Conservation (phyloP, 805 yeast species). For the Yarrowia sp. region DNA sequence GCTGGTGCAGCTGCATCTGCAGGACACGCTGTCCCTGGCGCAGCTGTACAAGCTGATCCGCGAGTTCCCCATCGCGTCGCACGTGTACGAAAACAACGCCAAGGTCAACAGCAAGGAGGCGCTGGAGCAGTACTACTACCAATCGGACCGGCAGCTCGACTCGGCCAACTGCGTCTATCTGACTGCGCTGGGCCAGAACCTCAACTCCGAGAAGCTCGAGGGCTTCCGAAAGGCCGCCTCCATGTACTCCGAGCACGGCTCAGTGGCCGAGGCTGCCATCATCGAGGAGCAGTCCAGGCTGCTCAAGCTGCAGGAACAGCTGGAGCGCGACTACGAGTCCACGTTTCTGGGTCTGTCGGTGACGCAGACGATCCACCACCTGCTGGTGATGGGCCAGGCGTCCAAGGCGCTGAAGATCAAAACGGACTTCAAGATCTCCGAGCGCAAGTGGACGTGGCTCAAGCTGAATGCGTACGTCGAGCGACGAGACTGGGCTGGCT, state of each 20-base stretch:
- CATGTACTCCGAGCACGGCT: constrained; percentile 38
- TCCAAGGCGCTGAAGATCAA: constrained; percentile 49
- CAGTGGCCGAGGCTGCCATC: constrained; percentile 39
- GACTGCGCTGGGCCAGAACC: constrained; percentile 30
- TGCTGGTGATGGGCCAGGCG: constrained; percentile 51
- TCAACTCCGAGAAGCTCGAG: constrained; percentile 32
- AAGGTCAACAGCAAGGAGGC: constrained; percentile 40
- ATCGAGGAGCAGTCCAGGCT: constrained; percentile 49
- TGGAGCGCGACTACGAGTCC: constrained; percentile 44
- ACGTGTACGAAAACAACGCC: constrained; percentile 43
- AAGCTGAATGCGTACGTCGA: constrained; percentile 50
- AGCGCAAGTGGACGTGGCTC: constrained; percentile 54
- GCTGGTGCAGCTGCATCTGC: constrained; percentile 55
- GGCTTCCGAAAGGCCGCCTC: constrained; percentile 39
- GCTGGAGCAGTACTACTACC: constrained; percentile 57
- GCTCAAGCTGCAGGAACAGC: constrained; percentile 45
- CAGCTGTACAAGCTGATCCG: constrained; percentile 68
- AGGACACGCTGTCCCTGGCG: constrained; percentile 55
- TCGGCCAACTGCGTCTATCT: constrained; percentile 45
- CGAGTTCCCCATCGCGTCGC: constrained; percentile 45
- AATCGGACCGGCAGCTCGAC: constrained; percentile 57
- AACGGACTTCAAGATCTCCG: constrained; percentile 56
- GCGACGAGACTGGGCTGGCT: constrained; percentile 52
- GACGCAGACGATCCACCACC: constrained; percentile 47
- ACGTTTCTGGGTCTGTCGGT: constrained; percentile 46